Evolutionary conservation across 495 filamentous ascomycete species (phyloP).

Genomic region (Haplographium delicatum): DNA sequence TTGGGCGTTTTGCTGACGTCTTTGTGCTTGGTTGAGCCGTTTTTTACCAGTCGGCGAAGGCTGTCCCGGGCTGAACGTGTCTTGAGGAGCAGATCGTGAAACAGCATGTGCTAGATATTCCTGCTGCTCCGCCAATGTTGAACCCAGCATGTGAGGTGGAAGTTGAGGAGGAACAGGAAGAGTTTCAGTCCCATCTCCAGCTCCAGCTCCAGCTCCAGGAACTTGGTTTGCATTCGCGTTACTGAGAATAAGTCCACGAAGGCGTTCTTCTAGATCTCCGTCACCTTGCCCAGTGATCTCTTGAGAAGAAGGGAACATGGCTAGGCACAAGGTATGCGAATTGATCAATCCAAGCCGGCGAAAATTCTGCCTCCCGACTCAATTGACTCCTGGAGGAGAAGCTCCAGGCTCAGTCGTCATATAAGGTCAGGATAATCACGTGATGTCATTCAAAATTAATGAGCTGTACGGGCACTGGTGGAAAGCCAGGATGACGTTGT

Average conservation of each 20-base stretch:
- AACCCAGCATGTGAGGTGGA: conserved; percentile 12
- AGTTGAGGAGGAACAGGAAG: not conserved
- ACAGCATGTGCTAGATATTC: conserved; percentile 2
- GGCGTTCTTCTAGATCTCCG: conserved; percentile 32
- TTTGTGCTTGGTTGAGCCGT: conserved; percentile 50
- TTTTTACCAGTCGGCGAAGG: conserved; percentile 22
- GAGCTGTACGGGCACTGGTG: too few relatives aligned
- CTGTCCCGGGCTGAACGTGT: not conserved
- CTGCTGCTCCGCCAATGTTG: conserved; percentile 7
- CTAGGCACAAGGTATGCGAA: not conserved
- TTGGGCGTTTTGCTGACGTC: conserved; percentile 48
- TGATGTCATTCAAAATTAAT: too few relatives aligned
- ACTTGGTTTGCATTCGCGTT: conserved; percentile 24
- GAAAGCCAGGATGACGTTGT: too few relatives aligned
- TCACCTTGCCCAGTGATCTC: not conserved
- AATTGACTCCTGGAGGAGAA: too few relatives aligned
- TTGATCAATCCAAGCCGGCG: not conserved
- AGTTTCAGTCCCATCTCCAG: too few relatives aligned
- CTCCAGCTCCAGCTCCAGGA: not conserved
- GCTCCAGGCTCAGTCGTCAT: too few relatives aligned
- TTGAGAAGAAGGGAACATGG: conserved; percentile 14
- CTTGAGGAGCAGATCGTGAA: not conserved
- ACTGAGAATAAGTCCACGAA: conserved; percentile 39
- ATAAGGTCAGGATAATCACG: too few relatives aligned
- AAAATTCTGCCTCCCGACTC: too few relatives aligned